Base-by-base conservation (phyloP, 148 eudicot species). In the Cornus kousa region DNA sequence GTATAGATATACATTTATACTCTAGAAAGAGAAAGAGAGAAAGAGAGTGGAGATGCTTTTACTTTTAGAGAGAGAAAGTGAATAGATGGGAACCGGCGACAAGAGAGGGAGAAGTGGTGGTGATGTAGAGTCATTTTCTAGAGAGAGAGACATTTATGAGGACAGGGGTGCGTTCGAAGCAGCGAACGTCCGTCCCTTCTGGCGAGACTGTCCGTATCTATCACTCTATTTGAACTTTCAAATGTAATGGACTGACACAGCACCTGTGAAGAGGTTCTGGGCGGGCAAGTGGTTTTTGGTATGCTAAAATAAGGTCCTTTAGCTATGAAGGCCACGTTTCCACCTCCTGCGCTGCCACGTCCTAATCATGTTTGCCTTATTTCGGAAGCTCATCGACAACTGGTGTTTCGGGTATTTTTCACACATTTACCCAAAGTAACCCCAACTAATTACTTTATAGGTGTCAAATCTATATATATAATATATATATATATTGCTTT, bases 151-250 rank as follows among this genome's bases (percentile, higher is more conserved):
- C 48, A 43, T 43, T 43, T 3, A 43, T 43, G 13, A 19, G 43
- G 37, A 28, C 28, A 28, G 28, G 28, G 5, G 37, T 2, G 37
- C 22, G 22, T 32, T 19, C 9, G 59, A 14, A 19, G 11, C 39
- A 53, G 75, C 2, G 64, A 50, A 57, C 20, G 11, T 57, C 64
- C 20, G 11, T 57, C 64, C 64, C 14, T 57, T 13, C 20, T 57
- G 17, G 64, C 37, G 1, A 35, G 28, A 28, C 28, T 28, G 1
- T 28, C 28, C 1, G 28, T 28, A 28, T 28, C 0, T 28, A 28
- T 28, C 37, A 35, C 37, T 0, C 4, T 74, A 24, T 74, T 74
- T 74, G 77, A 74, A 74, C 77, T 19, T 74, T 74, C 77, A 74
- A 74, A 74, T 6, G 48, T 43, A 5, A 39, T 70, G 39, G 53